Evolutionary conservation across 768 basidiomycete species (phyloP).

Genomic region (Coprinopsis marcescibilis): DNA sequence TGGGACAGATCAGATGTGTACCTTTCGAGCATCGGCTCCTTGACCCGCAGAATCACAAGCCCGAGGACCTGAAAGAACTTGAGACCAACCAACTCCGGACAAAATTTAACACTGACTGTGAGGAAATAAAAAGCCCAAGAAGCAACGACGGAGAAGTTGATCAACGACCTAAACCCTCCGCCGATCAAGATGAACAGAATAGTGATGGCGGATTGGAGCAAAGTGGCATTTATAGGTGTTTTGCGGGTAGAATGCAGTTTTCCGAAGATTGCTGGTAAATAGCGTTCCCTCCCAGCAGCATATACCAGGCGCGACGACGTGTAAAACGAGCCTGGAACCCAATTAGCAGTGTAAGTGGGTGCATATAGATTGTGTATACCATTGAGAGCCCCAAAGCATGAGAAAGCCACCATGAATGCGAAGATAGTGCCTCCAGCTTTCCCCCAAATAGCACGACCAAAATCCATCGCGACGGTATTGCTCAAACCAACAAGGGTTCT

Average conservation of each 20-base stretch:
- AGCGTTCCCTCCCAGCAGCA: conserved; percentile 83
- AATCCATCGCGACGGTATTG: conserved; percentile 89
- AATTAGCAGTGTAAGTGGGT: not conserved
- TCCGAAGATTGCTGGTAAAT: conserved; percentile 81
- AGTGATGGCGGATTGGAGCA: conserved; percentile 72
- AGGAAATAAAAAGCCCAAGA: conserved; percentile 86
- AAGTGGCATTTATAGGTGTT: conserved; percentile 86
- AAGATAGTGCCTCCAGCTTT: conserved; percentile 83
- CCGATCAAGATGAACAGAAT: conserved; percentile 77
- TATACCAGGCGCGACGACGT: conserved; percentile 83
- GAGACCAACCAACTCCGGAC: not conserved
- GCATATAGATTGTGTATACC: conserved; percentile 34
- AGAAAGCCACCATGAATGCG: conserved; percentile 87
- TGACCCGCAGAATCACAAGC: conserved; percentile 78
- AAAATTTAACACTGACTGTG: conserved; percentile 45
- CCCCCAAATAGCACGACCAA: conserved; percentile 82
- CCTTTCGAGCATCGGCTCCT: conserved; percentile 88
- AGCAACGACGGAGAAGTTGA: conserved; percentile 86
- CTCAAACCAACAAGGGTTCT: conserved; percentile 69
- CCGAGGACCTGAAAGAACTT: conserved; percentile 62
- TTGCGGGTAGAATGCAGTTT: conserved; percentile 64
- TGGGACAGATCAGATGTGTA: conserved; percentile 15
- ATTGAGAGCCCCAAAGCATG: conserved; percentile 93
- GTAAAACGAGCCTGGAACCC: conserved; percentile 53
- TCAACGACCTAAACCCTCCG: conserved; percentile 81